Conservation (phyloP, 2,329 filamentous ascomycete species). For the Xylariaceae sp. region DNA sequence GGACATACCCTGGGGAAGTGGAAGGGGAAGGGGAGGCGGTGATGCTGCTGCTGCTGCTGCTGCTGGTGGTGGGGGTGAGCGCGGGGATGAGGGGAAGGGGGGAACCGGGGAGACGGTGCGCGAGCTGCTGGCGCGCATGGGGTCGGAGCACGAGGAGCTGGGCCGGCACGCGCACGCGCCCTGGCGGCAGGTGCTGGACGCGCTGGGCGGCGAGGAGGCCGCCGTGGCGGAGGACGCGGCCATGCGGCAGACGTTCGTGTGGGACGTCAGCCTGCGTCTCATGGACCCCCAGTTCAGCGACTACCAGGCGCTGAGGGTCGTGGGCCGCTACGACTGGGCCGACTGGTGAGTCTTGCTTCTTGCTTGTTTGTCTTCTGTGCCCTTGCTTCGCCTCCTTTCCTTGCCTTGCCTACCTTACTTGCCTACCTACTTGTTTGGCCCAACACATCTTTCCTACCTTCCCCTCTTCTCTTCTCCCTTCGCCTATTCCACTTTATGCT, state of each 20-base stretch:
- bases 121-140: neutral
- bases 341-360: conserved; percentile 1
- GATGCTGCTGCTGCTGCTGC: too few relatives aligned
- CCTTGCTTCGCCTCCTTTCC: too few relatives aligned
- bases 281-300: neutral
- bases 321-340: neutral
- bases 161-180: conserved; percentile 1
- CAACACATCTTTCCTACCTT: too few relatives aligned
- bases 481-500: neutral
- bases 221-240: neutral
- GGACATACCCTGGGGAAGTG: neutral
- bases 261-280: conserved; percentile 1
- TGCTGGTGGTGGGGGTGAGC: neutral
- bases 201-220: conserved; percentile 1
- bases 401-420: too few relatives aligned
- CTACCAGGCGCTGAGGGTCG: neutral
- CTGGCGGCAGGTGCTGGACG: neutral
- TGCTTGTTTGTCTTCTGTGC: neutral
- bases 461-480: neutral
- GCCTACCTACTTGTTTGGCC: too few relatives aligned
- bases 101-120: neutral
- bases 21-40: neutral
- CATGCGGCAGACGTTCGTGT: neutral
- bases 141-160: conserved; percentile 1
- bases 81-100: neutral